These are phyloP conservation scores for Chenopodium quinoa DNA, from an alignment of 148 eudicot genomes.

Conservation along the genomic window DNA sequence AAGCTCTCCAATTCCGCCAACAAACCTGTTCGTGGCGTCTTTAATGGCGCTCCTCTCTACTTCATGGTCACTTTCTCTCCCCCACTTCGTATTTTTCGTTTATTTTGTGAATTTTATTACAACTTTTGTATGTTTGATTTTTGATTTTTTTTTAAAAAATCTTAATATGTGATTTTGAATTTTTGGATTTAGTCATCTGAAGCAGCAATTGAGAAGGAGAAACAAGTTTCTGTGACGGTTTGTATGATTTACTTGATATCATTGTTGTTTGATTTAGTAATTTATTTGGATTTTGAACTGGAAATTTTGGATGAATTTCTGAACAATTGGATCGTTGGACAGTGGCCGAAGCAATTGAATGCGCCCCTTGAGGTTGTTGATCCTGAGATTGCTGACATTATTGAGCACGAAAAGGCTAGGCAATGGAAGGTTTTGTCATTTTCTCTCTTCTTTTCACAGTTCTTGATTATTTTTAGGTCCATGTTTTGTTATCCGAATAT, in stretches of 20 bases:
- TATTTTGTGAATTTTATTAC: neutral
- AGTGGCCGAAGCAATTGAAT: constrained; percentile 99
- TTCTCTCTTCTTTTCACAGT: neutral
- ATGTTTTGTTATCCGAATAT: neutral
- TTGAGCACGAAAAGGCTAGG: constrained; percentile 88
- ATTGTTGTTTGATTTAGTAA: neutral
- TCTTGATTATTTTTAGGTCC: neutral
- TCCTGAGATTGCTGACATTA: constrained; percentile 92
- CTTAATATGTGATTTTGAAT: neutral
- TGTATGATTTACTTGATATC: constrained; percentile 12
- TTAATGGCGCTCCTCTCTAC: constrained; percentile 58
- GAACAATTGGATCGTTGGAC: constrained; percentile 2
- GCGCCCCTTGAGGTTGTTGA: constrained; percentile 83
- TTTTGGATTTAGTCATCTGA: constrained; percentile 52
- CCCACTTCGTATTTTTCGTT: neutral
- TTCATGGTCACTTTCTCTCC: constrained; percentile 50
- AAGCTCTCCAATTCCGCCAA: constrained; percentile 65
- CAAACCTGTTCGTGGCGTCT: constrained; percentile 57
- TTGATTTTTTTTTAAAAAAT: neutral
- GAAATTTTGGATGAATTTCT: neutral
- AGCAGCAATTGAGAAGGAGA: constrained; percentile 74
- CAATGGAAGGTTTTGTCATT: constrained; percentile 79
- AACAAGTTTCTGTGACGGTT: constrained; percentile 57
- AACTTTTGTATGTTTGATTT: neutral
- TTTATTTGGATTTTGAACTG: neutral